Base-by-base conservation (phyloP, 192 early-diverging fungal genomes). In the Linnemannia schmuckeri region DNA sequence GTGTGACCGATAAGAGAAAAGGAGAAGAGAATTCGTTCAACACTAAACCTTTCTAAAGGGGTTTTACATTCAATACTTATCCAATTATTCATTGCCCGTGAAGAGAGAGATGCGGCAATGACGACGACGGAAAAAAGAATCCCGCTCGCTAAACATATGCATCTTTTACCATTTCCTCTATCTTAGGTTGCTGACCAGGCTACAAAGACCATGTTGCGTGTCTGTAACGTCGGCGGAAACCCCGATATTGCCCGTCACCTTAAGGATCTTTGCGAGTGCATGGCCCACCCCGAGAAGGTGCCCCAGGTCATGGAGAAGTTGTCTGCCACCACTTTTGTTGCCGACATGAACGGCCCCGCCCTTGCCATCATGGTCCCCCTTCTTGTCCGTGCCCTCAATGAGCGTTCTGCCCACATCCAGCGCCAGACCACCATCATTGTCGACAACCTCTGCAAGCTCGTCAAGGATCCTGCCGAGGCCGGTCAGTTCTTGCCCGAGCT, bases 391-490 rank as follows among this genome's bases (percentile, higher is more conserved):
- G 94, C 91, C 75, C 75, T 94, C 76, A 89, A 91, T 54, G 95
- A 96, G 83, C 91, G 94, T 78, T 89, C 89, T 54, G 93, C 92
- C 79, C 89, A 94, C 68, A 92, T 96, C 82, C 90, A 94, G 76
- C 94, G 95, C 88, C 93, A 94, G 86, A 90, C 93, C 88, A 91
- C 93, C 82, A 91, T 96, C 82, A 96, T 97, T 80, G 95, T 97
- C 87, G 95, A 96, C 91, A 97, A 96, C 92, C 96, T 97, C 93
- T 96, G 94, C 88, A 96, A 96, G 90, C 91, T 97, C 44, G 95
- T 96, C 81, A 94, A 96, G 84, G 92, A 96, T 89, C 95, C 95
- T 66, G 91, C 92, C 70, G 94, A 95, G 78, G 95, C 95, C 72
- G 93, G 93, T 82, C 95, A 94, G 80, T 97, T 97, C 93, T 88